Conservation (phyloP, 768 basidiomycete genomes). For the Tylopilus intermedius region DNA sequence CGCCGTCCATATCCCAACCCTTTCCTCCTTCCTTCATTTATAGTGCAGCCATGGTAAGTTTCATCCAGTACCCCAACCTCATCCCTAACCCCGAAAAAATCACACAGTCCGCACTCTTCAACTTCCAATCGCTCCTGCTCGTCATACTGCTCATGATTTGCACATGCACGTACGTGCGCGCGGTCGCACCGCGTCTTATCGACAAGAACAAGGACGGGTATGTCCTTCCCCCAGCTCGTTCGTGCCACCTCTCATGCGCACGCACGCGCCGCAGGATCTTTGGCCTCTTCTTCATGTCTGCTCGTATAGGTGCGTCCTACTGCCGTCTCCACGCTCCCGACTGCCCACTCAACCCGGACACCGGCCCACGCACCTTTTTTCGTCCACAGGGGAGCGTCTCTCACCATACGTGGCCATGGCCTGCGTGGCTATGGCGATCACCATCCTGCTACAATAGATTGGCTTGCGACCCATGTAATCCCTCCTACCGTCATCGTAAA, state of each 20-base stretch:
- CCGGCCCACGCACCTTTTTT: background rate
- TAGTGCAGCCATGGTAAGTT: constrained; percentile 17
- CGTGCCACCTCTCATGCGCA: background rate
- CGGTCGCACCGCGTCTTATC: constrained; percentile 82
- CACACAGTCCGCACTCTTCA: constrained; percentile 82
- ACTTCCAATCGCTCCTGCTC: constrained; percentile 92
- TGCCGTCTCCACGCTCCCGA: background rate
- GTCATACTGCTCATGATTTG: constrained; percentile 92
- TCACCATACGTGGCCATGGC: constrained; percentile 95
- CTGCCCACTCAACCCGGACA: background rate
- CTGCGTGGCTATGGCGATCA: constrained; percentile 88
- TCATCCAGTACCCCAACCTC: background rate
- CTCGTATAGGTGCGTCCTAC: constrained; percentile 74
- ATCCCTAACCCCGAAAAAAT: constrained; percentile 23
- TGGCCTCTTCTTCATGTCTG: constrained; percentile 92
- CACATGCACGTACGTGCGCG: constrained; percentile 93
- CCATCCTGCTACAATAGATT: constrained; percentile 47
- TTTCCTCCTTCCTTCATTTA: background rate
- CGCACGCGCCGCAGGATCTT: constrained; percentile 57
- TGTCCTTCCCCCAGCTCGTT: constrained; percentile 14
- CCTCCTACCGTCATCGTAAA: background rate
- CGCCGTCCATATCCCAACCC: background rate
- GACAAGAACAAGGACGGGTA: constrained; percentile 96
- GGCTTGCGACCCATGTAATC: background rate
- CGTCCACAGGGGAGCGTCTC: constrained; percentile 76